Percentiles rank a stretch among this genome's conserved stretches.
These are phyloP conservation scores for Clarireedia homoeocarpa DNA, from an alignment of 2,329 filamentous ascomycete genomes.

Conservation along the genomic window DNA sequence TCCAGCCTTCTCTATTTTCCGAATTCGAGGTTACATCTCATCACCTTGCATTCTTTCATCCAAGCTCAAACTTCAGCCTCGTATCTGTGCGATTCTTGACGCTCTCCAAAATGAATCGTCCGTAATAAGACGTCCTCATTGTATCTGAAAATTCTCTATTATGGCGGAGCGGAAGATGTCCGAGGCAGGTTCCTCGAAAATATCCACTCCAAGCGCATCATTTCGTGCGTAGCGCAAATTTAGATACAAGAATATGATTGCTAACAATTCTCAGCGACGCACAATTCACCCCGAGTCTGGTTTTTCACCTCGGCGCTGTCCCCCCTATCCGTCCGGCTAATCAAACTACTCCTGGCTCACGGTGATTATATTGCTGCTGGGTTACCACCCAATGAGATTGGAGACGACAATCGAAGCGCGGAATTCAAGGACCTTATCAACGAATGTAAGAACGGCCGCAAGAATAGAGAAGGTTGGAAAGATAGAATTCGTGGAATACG, in stretches of 20 bases:
- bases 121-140: neutral
- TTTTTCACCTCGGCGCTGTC: constrained; percentile 82
- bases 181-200: constrained; percentile 34
- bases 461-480: constrained; percentile 69
- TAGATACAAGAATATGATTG: neutral
- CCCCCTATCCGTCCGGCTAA: constrained; percentile 75
- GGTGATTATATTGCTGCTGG: constrained; percentile 87
- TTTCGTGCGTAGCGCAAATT: constrained; percentile 20
- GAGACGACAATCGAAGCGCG: constrained; percentile 65
- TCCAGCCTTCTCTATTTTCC: neutral
- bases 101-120: too few relatives aligned
- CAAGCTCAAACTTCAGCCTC: too few relatives aligned
- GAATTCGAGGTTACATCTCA: too few relatives aligned
- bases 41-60: too few relatives aligned
- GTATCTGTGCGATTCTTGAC: too few relatives aligned
- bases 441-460: constrained; percentile 54
- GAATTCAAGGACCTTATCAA: constrained; percentile 76
- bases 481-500: constrained; percentile 63
- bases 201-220: constrained; percentile 20
- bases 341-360: constrained; percentile 75
- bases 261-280: constrained; percentile 37
- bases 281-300: constrained; percentile 80
- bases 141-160: neutral
- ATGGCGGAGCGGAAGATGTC: constrained; percentile 41
- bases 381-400: constrained; percentile 69